These are phyloP conservation scores for Fusarium sacchari DNA, from an alignment of 2,329 filamentous ascomycete genomes.

Conservation along the genomic window DNA sequence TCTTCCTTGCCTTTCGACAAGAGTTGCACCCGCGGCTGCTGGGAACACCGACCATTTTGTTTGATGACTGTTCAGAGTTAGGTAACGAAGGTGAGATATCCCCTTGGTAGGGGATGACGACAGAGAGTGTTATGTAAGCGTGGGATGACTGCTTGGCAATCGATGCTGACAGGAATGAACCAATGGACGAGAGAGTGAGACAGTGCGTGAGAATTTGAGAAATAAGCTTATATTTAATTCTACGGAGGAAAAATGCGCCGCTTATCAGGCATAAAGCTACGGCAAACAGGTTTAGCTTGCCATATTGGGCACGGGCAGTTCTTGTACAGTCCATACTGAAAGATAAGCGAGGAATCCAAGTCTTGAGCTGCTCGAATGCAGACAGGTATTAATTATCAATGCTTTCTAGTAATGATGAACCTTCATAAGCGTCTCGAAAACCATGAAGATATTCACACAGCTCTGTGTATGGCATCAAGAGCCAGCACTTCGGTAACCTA, in stretches of 20 bases:
- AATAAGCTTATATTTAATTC: not conserved
- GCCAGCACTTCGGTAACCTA: too few species aligned
- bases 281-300: not conserved
- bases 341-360: not conserved
- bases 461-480: too few species aligned
- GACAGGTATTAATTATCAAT: not conserved
- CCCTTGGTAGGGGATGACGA: not conserved
- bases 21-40: slow-evolving; percentile 12
- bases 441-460: rapidly evolving
- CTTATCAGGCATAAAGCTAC: not conserved
- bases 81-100: not conserved
- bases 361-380: too few species aligned
- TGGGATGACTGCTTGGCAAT: not conserved
- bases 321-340: not conserved
- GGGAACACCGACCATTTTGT: slow-evolving; percentile 14
- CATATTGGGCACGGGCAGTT: not conserved
- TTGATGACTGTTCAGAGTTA: not conserved
- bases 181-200: not conserved
- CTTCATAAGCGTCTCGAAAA: too few species aligned
- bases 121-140: not conserved
- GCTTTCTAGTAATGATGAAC: rapidly evolving
- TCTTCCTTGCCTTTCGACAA: slow-evolving; percentile 25
- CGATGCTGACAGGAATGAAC: not conserved
- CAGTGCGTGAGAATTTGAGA: not conserved
- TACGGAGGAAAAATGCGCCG: not conserved